A percentile compares a stretch with the other conserved stretches of the same genome.
These are phyloP conservation scores for Piedraia hortae DNA, from an alignment of 2,329 filamentous ascomycete species.

Conservation along the genomic window DNA sequence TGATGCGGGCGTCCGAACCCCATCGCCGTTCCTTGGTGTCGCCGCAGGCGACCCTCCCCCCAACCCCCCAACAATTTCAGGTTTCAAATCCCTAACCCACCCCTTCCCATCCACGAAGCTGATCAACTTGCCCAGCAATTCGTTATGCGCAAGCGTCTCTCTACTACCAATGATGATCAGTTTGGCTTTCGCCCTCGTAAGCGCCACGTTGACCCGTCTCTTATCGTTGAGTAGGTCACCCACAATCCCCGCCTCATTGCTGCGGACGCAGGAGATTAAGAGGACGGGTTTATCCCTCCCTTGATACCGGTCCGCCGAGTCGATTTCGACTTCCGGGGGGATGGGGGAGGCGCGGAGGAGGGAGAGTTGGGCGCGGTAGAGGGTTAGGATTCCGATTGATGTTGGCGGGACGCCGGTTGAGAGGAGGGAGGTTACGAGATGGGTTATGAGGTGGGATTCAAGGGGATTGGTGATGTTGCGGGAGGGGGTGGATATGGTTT, in stretches of 20 bases:
- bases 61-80: too few species aligned
- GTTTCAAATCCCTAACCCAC: too few species aligned
- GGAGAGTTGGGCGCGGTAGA: slow-evolving; percentile 79
- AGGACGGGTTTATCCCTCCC: slow-evolving; percentile 87
- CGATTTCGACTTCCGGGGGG: slow-evolving; percentile 50
- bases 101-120: slow-evolving; percentile 43
- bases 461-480: slow-evolving; percentile 66
- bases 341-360: slow-evolving; percentile 37
- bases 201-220: slow-evolving; percentile 81
- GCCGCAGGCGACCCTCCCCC: too few species aligned
- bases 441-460: slow-evolving; percentile 52
- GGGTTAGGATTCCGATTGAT: slow-evolving; percentile 84
- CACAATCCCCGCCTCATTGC: slow-evolving; percentile 57
- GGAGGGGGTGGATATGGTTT: slow-evolving; percentile 37
- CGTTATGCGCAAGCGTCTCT: slow-evolving; percentile 41
- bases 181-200: slow-evolving; percentile 81
- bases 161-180: slow-evolving; percentile 65
- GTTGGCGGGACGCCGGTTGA: slow-evolving; percentile 42
- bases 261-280: slow-evolving; percentile 63
- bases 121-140: slow-evolving; percentile 53
- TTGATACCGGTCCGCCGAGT: slow-evolving; percentile 91
- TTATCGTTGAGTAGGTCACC: slow-evolving; percentile 79
- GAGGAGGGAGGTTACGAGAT: slow-evolving; percentile 58
- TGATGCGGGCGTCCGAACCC: too few species aligned
- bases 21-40: too few species aligned